These are phyloP conservation scores for Theobroma grandiflorum DNA, from an alignment of 441 rosid genomes.

Conservation along the genomic window DNA sequence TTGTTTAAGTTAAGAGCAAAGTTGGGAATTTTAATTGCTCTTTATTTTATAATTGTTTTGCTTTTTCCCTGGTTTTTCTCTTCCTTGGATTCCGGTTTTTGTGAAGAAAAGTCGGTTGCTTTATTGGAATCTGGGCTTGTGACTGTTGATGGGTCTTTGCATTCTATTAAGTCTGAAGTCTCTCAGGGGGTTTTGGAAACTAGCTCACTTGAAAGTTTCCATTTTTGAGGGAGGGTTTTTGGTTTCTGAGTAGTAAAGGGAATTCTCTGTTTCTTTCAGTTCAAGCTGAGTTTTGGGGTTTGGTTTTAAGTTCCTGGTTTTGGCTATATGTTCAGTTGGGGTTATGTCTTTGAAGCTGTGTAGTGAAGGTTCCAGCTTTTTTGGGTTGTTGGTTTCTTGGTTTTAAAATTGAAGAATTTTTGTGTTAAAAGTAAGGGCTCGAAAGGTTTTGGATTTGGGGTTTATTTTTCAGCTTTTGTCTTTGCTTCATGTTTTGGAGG, in stretches of 20 bases:
- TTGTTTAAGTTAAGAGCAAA: slow-evolving; percentile 17
- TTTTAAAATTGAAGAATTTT: slow-evolving; percentile 15
- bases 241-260: slow-evolving; percentile 16
- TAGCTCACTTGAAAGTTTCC: slow-evolving; percentile 7
- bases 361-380: background rate
- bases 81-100: slow-evolving; percentile 50
- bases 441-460: slow-evolving; percentile 4
- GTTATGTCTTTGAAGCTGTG: slow-evolving; percentile 17
- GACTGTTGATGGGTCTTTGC: slow-evolving; percentile 36
- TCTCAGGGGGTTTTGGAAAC: background rate
- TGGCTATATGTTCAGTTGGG: background rate
- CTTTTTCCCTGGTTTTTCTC: slow-evolving; percentile 34
- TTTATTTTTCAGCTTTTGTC: background rate
- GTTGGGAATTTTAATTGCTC: slow-evolving; percentile 30
- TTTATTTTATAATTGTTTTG: slow-evolving; percentile 37
- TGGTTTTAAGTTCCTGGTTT: background rate
- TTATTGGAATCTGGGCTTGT: slow-evolving; percentile 47
- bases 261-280: slow-evolving; percentile 1
- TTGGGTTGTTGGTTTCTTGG: slow-evolving; percentile 4
- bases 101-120: slow-evolving; percentile 46
- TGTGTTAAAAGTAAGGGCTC: slow-evolving; percentile 7
- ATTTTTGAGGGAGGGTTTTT: slow-evolving; percentile 10
- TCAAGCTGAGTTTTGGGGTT: background rate
- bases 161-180: slow-evolving; percentile 32
- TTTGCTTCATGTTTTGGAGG: slow-evolving; percentile 1